Base-by-base conservation (phyloP, 352 stramenopile genomes). In the Pythium scleroteichum region DNA sequence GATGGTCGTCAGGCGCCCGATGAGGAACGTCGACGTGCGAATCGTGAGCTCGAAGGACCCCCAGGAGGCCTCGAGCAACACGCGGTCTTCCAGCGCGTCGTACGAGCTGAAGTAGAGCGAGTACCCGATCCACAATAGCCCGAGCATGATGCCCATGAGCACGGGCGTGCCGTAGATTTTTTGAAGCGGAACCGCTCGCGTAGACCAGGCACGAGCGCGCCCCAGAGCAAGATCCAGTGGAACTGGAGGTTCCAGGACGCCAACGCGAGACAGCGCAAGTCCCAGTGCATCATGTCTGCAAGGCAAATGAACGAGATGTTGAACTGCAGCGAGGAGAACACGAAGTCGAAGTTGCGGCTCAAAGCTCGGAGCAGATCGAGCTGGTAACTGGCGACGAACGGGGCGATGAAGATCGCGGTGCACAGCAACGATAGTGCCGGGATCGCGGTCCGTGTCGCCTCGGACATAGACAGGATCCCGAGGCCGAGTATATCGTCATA, bases 51-150 rank as follows among this genome's bases (percentile, higher is more conserved):
- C 8, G 39, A 71, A 56, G 4, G 53, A 42, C 3, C 53, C 62
- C 41, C 49, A 69, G 2, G 12, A n/a, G 22, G 53, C 35, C 7
- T 29, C 33, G 8, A 57, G 2, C 10, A 67, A 20, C 7, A 32
- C 48, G 45, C 54, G 62, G 49, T 69, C 62, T 16, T 60, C 27
- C 2, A 70, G 46, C 20, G 54, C 54, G 27, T 70, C 27, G 50
- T 64, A 56, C 19, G 40, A 42, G 33, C 62, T 61, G 39, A 70
- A 65, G 41, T 61, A 70, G 16, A 70, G 56, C 45, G 62, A 61
- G 51, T 70, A 70, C 14, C 56, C 38, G 32, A 70, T 57, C 56
- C 62, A 65, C n/a, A 45, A 16, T 10, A 65, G 24, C 8, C 50
- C 48, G 1, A 70, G 27, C 33, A 64, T 50, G 54, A 69, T 69